Evolutionary conservation across 1,139 yeast species (phyloP).

Genomic region (Candida gigantensis): DNA sequence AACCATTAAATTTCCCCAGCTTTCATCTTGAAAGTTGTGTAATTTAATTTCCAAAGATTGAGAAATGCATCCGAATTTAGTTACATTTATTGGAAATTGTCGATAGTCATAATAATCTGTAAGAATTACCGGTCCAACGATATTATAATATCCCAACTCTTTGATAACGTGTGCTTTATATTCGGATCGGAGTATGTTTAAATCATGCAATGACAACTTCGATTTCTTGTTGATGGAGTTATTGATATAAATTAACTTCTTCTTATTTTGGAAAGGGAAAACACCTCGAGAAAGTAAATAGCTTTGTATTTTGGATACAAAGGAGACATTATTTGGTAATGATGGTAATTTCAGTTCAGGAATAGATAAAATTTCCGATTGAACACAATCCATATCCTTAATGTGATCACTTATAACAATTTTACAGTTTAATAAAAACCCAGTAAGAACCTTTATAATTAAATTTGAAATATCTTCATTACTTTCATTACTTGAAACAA

Average conservation of each 20-base stretch:
- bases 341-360: slow-evolving; percentile 3
- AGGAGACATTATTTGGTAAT: neutral
- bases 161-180: slow-evolving; percentile 52
- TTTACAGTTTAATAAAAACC: slow-evolving; percentile 22
- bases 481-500: slow-evolving; percentile 26
- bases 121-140: slow-evolving; percentile 59
- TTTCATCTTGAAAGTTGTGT: slow-evolving; percentile 26
- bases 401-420: slow-evolving; percentile 6
- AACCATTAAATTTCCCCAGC: slow-evolving; percentile 53
- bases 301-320: slow-evolving; percentile 4
- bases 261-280: slow-evolving; percentile 6
- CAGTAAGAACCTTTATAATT: slow-evolving; percentile 31
- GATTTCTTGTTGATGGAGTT: slow-evolving; percentile 6
- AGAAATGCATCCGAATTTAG: slow-evolving; percentile 46
- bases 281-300: slow-evolving; percentile 6
- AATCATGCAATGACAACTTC: slow-evolving; percentile 25
- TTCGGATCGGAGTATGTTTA: slow-evolving; percentile 48
- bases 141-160: slow-evolving; percentile 50
- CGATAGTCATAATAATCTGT: slow-evolving; percentile 69
- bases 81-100: slow-evolving; percentile 18
- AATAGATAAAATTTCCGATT: slow-evolving; percentile 1
- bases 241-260: slow-evolving; percentile 10
- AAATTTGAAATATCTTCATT: slow-evolving; percentile 27
- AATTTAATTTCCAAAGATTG: slow-evolving; percentile 55
- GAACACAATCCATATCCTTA: slow-evolving; percentile 2